These are phyloP conservation scores for Pistacia atlantica DNA, from an alignment of 345 rosid genomes.

Conservation along the genomic window DNA sequence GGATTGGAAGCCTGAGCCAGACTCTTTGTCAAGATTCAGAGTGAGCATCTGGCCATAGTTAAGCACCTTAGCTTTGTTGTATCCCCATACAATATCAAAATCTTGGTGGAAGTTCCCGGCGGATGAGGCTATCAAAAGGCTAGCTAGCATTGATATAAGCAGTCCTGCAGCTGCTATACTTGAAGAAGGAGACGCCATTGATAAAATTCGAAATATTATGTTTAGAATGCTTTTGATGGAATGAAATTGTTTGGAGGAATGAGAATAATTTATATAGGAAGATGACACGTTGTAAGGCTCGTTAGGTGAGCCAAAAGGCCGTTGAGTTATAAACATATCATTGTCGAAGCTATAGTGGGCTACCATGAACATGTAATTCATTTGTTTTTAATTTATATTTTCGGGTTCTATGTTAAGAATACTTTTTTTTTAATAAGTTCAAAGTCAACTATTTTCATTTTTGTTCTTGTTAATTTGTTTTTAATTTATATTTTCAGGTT, in stretches of 20 bases:
- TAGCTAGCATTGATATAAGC: background rate
- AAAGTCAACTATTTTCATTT: too few relatives aligned
- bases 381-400: too few relatives aligned
- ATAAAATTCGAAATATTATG: background rate
- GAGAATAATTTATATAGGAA: too few relatives aligned
- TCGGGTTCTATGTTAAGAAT: too few relatives aligned
- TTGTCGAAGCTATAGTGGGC: too few relatives aligned
- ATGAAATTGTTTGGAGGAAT: background rate
- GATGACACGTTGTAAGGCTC: background rate
- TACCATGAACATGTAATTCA: too few relatives aligned
- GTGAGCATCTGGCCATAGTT: constrained; percentile 27
- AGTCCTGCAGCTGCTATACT: background rate
- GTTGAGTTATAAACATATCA: too few relatives aligned
- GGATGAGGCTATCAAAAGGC: constrained; percentile 4
- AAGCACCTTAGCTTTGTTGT: constrained; percentile 29
- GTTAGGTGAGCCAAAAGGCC: too few relatives aligned
- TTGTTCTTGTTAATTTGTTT: too few relatives aligned
- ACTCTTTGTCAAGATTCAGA: constrained; percentile 31
- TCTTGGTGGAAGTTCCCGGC: constrained; percentile 20
- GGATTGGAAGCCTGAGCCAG: constrained; percentile 45
- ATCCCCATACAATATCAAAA: constrained; percentile 20
- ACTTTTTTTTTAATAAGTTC: too few relatives aligned
- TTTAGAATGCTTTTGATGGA: background rate
- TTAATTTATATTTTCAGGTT: too few relatives aligned
- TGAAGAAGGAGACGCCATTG: constrained; percentile 24